Conservation (phyloP, 371 early-diverging fungal genomes). For the Smittium culicis region DNA sequence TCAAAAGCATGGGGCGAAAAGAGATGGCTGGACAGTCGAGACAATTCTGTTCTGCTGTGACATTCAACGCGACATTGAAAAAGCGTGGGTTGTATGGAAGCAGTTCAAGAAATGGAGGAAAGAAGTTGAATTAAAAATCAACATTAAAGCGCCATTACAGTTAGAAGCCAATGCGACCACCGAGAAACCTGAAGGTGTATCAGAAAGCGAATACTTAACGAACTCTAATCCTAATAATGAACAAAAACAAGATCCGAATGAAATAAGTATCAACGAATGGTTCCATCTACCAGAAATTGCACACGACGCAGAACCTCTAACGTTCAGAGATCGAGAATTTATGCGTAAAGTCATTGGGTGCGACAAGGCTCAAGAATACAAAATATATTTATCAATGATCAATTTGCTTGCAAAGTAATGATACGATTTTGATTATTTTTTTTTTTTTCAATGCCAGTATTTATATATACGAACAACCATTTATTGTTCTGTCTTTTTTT, state of each 20-base stretch:
- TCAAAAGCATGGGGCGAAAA: slow-evolving; percentile 28
- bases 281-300: background rate
- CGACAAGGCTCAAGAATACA: slow-evolving; percentile 8
- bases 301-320: background rate
- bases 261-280: background rate
- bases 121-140: slow-evolving; percentile 23
- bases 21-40: slow-evolving; percentile 42
- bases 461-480: background rate
- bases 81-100: slow-evolving; percentile 31
- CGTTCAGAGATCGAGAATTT: slow-evolving; percentile 4
- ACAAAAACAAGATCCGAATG: background rate
- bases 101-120: slow-evolving; percentile 27
- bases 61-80: slow-evolving; percentile 27
- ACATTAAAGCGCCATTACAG: no score
- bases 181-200: background rate
- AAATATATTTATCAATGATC: slow-evolving; percentile 9
- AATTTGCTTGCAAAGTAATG: slow-evolving; percentile 5
- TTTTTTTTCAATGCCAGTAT: background rate
- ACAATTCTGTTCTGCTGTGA: slow-evolving; percentile 21
- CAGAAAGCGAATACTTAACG: background rate
- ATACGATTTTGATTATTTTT: background rate
- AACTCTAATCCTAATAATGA: no score
- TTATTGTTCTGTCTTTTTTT: background rate
- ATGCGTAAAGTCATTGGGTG: slow-evolving; percentile 1
- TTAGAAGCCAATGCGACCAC: no score